Conservation (phyloP, 768 basidiomycete genomes). For the Russula brevipes region DNA sequence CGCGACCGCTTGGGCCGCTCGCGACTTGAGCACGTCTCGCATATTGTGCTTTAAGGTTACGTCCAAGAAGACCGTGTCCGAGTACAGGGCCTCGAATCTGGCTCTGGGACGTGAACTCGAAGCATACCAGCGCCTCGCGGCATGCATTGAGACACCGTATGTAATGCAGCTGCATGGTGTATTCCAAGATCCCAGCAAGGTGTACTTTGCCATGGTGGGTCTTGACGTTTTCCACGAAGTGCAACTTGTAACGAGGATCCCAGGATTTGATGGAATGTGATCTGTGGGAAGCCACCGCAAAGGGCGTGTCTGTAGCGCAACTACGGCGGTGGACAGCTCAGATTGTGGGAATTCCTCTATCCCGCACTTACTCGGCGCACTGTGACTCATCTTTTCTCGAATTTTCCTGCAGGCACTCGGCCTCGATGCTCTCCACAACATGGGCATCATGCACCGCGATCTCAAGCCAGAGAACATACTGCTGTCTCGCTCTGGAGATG, state of each 20-base stretch:
- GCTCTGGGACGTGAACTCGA: slow-evolving; percentile 24
- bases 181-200: slow-evolving; percentile 19
- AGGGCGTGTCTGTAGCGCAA: slow-evolving; percentile 8
- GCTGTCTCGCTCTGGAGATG: slow-evolving; percentile 22
- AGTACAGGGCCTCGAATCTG: slow-evolving; percentile 16
- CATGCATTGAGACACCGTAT: slow-evolving; percentile 21
- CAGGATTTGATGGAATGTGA: slow-evolving; percentile 26
- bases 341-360: slow-evolving; percentile 9
- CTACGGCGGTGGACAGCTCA: slow-evolving; percentile 24
- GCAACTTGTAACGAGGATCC: background rate
- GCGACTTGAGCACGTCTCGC: slow-evolving; percentile 22
- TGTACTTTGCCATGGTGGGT: slow-evolving; percentile 25
- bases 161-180: slow-evolving; percentile 25
- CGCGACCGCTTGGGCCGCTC: slow-evolving; percentile 23
- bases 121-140: slow-evolving; percentile 25
- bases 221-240: background rate
- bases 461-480: slow-evolving; percentile 27
- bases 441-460: slow-evolving; percentile 27
- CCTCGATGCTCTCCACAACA: slow-evolving; percentile 23
- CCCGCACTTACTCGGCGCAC: background rate
- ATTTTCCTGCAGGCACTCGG: slow-evolving; percentile 15
- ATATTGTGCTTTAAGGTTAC: slow-evolving; percentile 20
- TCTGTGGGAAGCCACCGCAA: slow-evolving; percentile 18
- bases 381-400: background rate
- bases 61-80: slow-evolving; percentile 18